Conservation (phyloP, 78 protist genomes). For the Emiliania huxleyi region DNA sequence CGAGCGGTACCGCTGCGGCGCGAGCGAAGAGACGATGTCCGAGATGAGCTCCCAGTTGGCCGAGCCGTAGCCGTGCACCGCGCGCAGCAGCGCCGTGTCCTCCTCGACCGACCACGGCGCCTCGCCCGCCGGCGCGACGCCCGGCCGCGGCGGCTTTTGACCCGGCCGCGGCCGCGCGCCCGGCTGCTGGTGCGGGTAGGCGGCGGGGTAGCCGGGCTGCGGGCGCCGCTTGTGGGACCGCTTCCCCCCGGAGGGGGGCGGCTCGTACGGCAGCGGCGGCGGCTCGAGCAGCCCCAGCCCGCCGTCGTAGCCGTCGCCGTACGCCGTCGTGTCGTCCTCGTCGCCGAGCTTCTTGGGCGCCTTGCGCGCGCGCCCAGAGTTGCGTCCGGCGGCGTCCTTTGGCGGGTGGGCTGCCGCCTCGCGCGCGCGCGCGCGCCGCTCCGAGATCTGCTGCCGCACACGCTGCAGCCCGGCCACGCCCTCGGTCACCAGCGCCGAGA, state of each 20-base stretch:
- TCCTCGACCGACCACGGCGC: not conserved
- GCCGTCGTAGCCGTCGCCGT: not conserved
- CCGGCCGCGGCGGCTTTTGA: not conserved
- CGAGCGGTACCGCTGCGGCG: not conserved
- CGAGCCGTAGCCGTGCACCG: not conserved
- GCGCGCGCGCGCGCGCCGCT: not conserved
- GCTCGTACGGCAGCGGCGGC: not conserved
- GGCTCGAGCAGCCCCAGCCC: not conserved
- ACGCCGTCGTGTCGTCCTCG: not conserved
- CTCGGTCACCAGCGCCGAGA: not conserved
- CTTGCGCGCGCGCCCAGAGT: not conserved
- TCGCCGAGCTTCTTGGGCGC: not conserved
- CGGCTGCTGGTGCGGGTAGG: not conserved
- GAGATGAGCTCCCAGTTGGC: not conserved
- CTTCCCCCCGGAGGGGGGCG: not conserved
- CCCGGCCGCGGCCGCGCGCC: not conserved
- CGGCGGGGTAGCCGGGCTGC: not conserved
- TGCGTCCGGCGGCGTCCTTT: not conserved
- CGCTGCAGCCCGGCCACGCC: not conserved
- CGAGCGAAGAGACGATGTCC: not conserved
- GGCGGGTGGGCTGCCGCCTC: not conserved
- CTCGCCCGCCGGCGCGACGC: not conserved
- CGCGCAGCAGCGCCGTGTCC: not conserved
- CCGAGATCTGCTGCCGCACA: not conserved
- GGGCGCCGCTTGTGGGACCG: not conserved